Base-by-base conservation (phyloP, 208 protist genomes). In the Acanthamoeba castellanii region DNA sequence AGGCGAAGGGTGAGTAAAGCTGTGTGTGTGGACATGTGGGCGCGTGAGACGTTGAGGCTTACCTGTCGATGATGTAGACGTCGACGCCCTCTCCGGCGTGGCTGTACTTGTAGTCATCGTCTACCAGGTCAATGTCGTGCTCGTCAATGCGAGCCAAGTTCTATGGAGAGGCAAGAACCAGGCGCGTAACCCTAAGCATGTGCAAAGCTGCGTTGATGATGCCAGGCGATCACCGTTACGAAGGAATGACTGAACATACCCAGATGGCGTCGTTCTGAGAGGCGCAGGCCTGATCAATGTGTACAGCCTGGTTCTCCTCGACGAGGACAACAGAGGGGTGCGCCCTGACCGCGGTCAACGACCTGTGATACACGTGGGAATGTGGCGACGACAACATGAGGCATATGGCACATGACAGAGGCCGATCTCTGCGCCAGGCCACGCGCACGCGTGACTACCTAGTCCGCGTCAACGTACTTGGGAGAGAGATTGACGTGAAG, bases 31-130 rank as follows among this genome's bases (percentile, higher is more conserved):
- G n/a, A n/a, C n/a, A n/a, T n/a, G n/a, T n/a, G n/a, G n/a, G n/a
- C 37, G 37, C 1, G 37, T 42, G 37, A 42, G 37, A 4, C n/a
- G 47, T 52, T 4, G 32, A 59, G n/a, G n/a, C 81, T 32, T 95
- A 95, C 93, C 78, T 95, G 81, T 95, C 93, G 50, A 95, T 61
- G 32, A 95, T 34, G 82, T 95, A 95, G 81, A 78, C 93, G 72
- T 95, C 78, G 34, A 95, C 70, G 78, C 22, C 82, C 37, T 91
- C 20, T 0, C 81, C 93, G 32, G 52, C 30, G 20, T 45, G 20
- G 42, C 72, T 47, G 52, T 87, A 87, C 25, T 85, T 11, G 91
- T 70, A 85, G 55, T 87, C 13, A 8, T 94, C 74, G 30, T 85
- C 91, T 7, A 85, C 74, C 13, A 94, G 66, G 50, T 94, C 91